A percentile compares a stretch with the other conserved stretches of the same genome.
Conservation (phyloP, 2,329 filamentous ascomycete genomes). For the Penicillium sp. region DNA sequence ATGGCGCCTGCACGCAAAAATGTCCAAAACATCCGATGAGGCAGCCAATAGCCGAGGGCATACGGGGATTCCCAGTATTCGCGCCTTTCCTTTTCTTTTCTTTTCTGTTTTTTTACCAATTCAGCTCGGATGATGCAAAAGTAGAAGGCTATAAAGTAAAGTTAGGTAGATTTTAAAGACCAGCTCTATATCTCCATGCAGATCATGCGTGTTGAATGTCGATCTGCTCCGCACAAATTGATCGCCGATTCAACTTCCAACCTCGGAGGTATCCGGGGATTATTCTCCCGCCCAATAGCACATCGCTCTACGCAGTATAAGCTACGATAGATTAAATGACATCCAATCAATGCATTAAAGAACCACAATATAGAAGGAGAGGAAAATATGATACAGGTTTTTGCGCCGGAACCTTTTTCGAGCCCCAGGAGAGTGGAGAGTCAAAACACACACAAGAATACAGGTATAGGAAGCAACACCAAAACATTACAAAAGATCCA, state of each 20-base stretch:
- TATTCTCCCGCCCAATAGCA: background rate
- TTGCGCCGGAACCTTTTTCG: conserved; percentile 22
- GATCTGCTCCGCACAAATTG: background rate
- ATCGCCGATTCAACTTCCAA: conserved; percentile 1
- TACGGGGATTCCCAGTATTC: too few species aligned
- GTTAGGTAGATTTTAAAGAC: background rate
- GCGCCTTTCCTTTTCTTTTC: too few species aligned
- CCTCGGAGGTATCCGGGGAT: background rate
- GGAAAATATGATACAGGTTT: conserved; percentile 23
- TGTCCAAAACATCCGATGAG: background rate
- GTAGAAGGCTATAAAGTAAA: background rate
- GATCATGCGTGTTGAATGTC: background rate
- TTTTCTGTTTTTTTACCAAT: background rate
- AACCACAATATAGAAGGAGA: conserved; percentile 8
- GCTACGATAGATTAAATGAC: background rate
- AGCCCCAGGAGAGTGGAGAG: conserved; percentile 22
- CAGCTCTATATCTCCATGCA: background rate
- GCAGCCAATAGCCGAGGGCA: background rate
- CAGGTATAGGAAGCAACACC: conserved; percentile 23
- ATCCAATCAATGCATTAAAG: conserved; percentile 14
- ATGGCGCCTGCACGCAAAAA: background rate
- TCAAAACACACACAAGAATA: conserved; percentile 18
- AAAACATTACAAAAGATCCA: conserved; percentile 25
- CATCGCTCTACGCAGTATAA: background rate
- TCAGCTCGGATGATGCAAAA: background rate